Evolutionary conservation across 495 filamentous ascomycete genomes (phyloP).

Genomic region (Neurospora sp.): DNA sequence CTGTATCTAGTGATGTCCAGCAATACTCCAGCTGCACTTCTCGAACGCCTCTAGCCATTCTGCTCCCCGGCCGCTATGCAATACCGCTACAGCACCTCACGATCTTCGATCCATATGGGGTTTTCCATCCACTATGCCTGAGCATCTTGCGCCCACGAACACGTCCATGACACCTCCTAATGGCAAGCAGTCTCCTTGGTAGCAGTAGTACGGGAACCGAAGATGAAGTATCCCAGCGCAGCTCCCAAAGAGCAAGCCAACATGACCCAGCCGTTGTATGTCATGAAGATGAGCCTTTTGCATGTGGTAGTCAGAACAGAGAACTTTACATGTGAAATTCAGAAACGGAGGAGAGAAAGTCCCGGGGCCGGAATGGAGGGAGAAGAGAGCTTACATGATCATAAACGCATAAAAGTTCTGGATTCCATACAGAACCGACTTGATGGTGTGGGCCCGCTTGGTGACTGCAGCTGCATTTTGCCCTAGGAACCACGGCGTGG

Average conservation of each 20-base stretch:
- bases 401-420: slow-evolving; percentile 99
- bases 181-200: slow-evolving; percentile 88
- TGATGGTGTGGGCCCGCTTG: slow-evolving; percentile 56
- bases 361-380: too few relatives aligned
- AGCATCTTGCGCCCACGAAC: not conserved
- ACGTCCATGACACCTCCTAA: slow-evolving; percentile 27
- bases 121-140: slow-evolving; percentile 1
- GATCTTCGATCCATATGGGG: not conserved
- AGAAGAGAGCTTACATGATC: slow-evolving; percentile 68
- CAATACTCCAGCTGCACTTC: not conserved
- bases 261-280: slow-evolving; percentile 98
- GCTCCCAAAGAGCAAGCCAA: slow-evolving; percentile 79
- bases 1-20: not conserved
- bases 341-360: too few relatives aligned
- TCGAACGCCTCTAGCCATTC: not conserved
- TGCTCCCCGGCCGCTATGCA: not conserved
- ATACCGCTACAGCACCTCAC: not conserved
- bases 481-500: slow-evolving; percentile 35
- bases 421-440: slow-evolving; percentile 75
- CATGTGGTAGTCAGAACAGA: not conserved
- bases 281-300: slow-evolving; percentile 94
- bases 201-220: slow-evolving; percentile 56
- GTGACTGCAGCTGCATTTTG: slow-evolving; percentile 45
- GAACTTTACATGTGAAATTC: slow-evolving; percentile 55
- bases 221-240: slow-evolving; percentile 77